phyloP scores from a whole-genome alignment of 495 filamentous ascomycete species.

The Aspergillus diversus region DNA sequence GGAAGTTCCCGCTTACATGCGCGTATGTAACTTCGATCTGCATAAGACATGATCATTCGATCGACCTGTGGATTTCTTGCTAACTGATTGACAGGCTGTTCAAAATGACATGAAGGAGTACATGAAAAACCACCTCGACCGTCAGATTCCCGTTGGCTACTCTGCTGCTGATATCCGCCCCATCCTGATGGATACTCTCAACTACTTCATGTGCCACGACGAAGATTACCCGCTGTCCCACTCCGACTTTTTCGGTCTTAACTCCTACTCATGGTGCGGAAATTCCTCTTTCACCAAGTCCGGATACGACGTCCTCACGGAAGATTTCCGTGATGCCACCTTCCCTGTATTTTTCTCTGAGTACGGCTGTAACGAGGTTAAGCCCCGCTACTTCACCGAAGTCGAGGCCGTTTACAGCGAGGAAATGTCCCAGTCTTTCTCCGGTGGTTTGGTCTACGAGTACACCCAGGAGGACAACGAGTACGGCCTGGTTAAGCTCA shows the following conservation, averaged over 20 bases:
- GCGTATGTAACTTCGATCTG: constrained; percentile 28
- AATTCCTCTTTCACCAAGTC: constrained; percentile 69
- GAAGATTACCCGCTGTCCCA: constrained; percentile 65
- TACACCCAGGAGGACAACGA: constrained; percentile 79
- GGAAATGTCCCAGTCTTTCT: constrained; percentile 78
- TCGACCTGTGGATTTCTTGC: background rate
- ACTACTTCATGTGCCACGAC: constrained; percentile 83
- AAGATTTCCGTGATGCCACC: constrained; percentile 69
- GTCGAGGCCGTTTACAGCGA: constrained; percentile 76
- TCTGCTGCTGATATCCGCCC: constrained; percentile 90
- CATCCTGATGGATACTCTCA: constrained; percentile 76
- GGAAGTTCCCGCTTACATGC: constrained; percentile 45
- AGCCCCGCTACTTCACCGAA: constrained; percentile 82
- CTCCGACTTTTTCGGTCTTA: constrained; percentile 88
- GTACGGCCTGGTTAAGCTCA: constrained; percentile 77
- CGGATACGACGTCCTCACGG: constrained; percentile 72
- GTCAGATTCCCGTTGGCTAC: constrained; percentile 83
- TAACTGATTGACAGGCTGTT: constrained; percentile 54
- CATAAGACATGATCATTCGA: background rate
- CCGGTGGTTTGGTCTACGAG: constrained; percentile 89
- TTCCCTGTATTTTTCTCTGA: constrained; percentile 96
- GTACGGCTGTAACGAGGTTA: constrained; percentile 86
- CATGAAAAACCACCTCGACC: constrained; percentile 69
- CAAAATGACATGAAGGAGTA: constrained; percentile 87
- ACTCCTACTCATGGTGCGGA: constrained; percentile 96